These are phyloP conservation scores for Fusarium continuum DNA, from an alignment of 2,329 filamentous ascomycete genomes.

Conservation along the genomic window DNA sequence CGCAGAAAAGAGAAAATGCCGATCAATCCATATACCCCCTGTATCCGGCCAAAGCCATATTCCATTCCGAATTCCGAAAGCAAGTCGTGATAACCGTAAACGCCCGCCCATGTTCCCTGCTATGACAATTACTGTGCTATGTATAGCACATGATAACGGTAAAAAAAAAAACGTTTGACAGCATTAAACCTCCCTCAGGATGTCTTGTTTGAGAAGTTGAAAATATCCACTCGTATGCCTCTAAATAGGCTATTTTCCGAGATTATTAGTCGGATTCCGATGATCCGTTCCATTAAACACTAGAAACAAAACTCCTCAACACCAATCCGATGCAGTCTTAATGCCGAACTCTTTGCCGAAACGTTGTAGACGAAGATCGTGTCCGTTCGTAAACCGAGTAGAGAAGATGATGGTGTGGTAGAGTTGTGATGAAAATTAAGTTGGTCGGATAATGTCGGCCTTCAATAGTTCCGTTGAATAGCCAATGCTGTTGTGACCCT, in stretches of 20 bases:
- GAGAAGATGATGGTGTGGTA: constrained; percentile 23
- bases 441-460: neutral
- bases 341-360: constrained; percentile 40
- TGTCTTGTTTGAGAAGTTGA: constrained; percentile 21
- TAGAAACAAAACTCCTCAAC: constrained; percentile 44
- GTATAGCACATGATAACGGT: constrained; percentile 15
- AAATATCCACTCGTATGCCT: constrained; percentile 18
- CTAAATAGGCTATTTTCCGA: constrained; percentile 6
- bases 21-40: constrained; percentile 11
- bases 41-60: constrained; percentile 9
- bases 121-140: constrained; percentile 20
- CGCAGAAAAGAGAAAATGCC: constrained; percentile 15
- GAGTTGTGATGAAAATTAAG: constrained; percentile 11
- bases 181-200: constrained; percentile 25
- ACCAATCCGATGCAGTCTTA: constrained; percentile 48
- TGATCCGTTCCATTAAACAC: constrained; percentile 29
- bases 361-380: constrained; percentile 37
- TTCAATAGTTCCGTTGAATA: neutral
- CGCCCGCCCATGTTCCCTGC: constrained; percentile 23
- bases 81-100: constrained; percentile 34
- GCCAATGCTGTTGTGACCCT: neutral
- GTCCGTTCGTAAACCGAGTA: constrained; percentile 37
- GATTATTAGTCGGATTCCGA: constrained; percentile 35
- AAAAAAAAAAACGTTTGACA: constrained; percentile 11
- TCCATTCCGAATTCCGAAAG: constrained; percentile 20